A percentile compares a stretch with the other conserved stretches of the same genome.
Conservation (phyloP, 306 rosid genomes). For the Medicago truncatula region DNA sequence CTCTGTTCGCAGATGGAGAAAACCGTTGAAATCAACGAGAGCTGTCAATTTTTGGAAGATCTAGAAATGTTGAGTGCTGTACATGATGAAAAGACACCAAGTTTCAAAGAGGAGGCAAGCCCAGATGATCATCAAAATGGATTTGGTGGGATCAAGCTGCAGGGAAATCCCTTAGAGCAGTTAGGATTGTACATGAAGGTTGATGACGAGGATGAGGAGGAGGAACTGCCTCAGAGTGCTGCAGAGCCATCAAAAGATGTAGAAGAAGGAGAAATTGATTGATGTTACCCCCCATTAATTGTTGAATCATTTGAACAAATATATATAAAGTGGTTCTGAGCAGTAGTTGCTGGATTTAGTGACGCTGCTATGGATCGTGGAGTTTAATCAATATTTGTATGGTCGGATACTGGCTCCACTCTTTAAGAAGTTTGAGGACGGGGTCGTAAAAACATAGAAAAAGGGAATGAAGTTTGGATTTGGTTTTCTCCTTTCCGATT, state of each 20-base stretch:
- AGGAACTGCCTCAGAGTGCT: conserved; percentile 49
- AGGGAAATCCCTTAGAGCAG: conserved; percentile 78
- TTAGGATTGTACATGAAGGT: conserved; percentile 83
- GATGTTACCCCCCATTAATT: conserved; percentile 4
- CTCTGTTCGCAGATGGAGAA: conserved; percentile 74
- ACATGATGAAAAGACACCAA: conserved; percentile 53
- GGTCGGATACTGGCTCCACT: conserved; percentile 26
- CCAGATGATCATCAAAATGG: conserved; percentile 61
- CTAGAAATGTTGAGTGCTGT: conserved; percentile 79
- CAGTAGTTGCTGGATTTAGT: conserved; percentile 23
- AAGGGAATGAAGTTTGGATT: conserved; percentile 44
- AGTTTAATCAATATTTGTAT: conserved; percentile 10
- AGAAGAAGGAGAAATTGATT: conserved; percentile 87
- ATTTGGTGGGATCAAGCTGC: conserved; percentile 70
- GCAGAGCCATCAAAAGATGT: conserved; percentile 62
- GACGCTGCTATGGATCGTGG: conserved; percentile 9
- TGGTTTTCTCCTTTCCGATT: conserved; percentile 47
- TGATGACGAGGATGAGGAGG: conserved; percentile 86
- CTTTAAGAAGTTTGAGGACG: conserved; percentile 36
- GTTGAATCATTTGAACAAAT: conserved; percentile 10
- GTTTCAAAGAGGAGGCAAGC: conserved; percentile 61
- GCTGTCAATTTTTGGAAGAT: conserved; percentile 79
- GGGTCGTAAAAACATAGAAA: conserved; percentile 36
- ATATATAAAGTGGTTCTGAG: conserved; percentile 36
- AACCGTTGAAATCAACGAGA: conserved; percentile 87